phyloP scores from a whole-genome alignment of 2,329 filamentous ascomycete genomes.

The Claviceps digitariae region DNA sequence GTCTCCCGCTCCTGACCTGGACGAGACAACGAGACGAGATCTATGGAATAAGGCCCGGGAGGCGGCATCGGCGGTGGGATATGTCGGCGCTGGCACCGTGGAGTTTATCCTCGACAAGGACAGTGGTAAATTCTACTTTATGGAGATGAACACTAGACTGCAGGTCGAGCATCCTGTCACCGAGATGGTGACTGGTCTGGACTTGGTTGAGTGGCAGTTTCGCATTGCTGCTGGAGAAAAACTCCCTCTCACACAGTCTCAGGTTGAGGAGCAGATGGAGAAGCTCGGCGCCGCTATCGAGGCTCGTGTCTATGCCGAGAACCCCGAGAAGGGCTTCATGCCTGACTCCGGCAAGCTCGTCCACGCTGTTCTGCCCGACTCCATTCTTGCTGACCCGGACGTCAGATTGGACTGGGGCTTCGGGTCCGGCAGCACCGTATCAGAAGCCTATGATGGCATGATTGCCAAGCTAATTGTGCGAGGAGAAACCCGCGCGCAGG shows the following conservation, averaged over 20 bases:
- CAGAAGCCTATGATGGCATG: conserved; percentile 95
- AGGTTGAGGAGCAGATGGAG: conserved; percentile 63
- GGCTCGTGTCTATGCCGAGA: conserved; percentile 92
- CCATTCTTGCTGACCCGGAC: conserved; percentile 47
- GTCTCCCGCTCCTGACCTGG: conserved; percentile 61
- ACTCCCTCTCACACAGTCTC: conserved; percentile 40
- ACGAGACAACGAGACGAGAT: conserved; percentile 42
- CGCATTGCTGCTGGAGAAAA: conserved; percentile 50
- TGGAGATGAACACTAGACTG: conserved; percentile 75
- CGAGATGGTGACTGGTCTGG: conserved; percentile 53
- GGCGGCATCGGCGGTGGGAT: conserved; percentile 62
- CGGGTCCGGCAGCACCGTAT: conserved; percentile 79
- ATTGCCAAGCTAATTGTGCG: conserved; percentile 94
- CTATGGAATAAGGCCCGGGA: conserved; percentile 54
- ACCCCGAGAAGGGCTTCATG: conserved; percentile 80
- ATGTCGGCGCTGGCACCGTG: conserved; percentile 79
- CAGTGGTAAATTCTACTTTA: conserved; percentile 67
- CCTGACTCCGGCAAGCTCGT: conserved; percentile 83
- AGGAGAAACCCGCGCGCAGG: conserved; percentile 62
- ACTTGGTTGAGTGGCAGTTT: conserved; percentile 93
- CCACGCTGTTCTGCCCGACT: conserved; percentile 62
- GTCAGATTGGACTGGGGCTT: conserved; percentile 91
- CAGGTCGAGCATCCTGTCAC: conserved; percentile 96
- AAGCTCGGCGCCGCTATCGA: conserved; percentile 80
- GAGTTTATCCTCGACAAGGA: conserved; percentile 84